phyloP scores from a whole-genome alignment of 2,329 filamentous ascomycete genomes.

The Sphaerulina musiva region DNA sequence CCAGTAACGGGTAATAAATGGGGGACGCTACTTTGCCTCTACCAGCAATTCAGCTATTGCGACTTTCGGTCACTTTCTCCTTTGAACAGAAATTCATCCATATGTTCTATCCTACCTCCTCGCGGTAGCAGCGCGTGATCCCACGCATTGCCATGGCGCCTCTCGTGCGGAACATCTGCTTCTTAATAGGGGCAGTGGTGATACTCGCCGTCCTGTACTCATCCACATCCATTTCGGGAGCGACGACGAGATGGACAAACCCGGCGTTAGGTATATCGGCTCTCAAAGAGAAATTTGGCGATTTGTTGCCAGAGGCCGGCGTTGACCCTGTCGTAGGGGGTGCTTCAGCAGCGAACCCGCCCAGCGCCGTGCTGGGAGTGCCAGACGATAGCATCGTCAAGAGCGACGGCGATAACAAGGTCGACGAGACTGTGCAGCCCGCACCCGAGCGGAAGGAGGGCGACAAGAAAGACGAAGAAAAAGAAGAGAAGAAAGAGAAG shows the following conservation, averaged over 20 bases:
- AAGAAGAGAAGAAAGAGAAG: slow-evolving; percentile 4
- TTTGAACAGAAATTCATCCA: background rate
- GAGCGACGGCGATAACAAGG: slow-evolving; percentile 6
- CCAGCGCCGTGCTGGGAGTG: slow-evolving; percentile 12
- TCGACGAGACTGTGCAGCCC: slow-evolving; percentile 4
- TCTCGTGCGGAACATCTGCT: slow-evolving; percentile 9
- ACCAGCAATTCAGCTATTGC: background rate
- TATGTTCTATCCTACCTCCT: background rate
- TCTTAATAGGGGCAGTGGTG: slow-evolving; percentile 12
- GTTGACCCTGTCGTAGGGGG: slow-evolving; percentile 10
- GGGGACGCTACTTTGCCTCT: slow-evolving; percentile 5
- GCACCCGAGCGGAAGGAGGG: slow-evolving; percentile 8
- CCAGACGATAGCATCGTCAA: slow-evolving; percentile 10
- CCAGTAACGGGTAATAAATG: background rate
- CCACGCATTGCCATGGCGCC: slow-evolving; percentile 5
- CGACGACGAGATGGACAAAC: slow-evolving; percentile 14
- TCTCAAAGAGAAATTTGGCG: slow-evolving; percentile 12
- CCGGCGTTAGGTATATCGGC: slow-evolving; percentile 12
- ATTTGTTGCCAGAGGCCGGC: slow-evolving; percentile 6
- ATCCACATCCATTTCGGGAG: slow-evolving; percentile 12
- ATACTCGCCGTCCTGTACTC: slow-evolving; percentile 15
- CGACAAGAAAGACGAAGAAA: slow-evolving; percentile 5
- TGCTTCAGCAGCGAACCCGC: slow-evolving; percentile 11
- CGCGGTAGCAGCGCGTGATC: slow-evolving; percentile 3
- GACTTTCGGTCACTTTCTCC: background rate